Evolutionary conservation across 2,329 filamentous ascomycete species (phyloP).

Genomic region (Mycosphaerelloides madeirae): DNA sequence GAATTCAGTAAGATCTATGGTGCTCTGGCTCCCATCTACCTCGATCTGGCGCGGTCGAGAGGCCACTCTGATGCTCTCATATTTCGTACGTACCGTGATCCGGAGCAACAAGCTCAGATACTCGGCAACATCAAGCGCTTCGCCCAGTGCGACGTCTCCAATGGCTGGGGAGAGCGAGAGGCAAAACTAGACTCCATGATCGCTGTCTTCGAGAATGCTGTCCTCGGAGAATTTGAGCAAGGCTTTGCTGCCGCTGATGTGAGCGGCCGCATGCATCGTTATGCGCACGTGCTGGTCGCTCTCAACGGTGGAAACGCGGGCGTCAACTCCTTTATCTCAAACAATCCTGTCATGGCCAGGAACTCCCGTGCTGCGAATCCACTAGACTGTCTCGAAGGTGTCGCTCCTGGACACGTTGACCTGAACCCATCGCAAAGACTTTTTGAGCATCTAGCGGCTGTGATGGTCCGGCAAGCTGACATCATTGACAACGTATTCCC

Average conservation of each 20-base stretch:
- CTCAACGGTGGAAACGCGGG: conserved; percentile 76
- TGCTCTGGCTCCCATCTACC: conserved; percentile 83
- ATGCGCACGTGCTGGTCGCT: conserved; percentile 76
- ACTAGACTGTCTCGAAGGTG: conserved; percentile 73
- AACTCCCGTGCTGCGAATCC: conserved; percentile 67
- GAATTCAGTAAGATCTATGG: conserved; percentile 90
- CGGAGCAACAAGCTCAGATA: conserved; percentile 86
- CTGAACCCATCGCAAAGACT: conserved; percentile 77
- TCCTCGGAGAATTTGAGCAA: conserved; percentile 85
- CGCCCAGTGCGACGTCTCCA: conserved; percentile 71
- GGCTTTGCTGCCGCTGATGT: conserved; percentile 86
- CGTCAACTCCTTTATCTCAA: conserved; percentile 77
- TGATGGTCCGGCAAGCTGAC: conserved; percentile 75
- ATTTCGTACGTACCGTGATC: conserved; percentile 81
- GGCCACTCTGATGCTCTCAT: conserved; percentile 75
- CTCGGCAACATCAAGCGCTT: conserved; percentile 76
- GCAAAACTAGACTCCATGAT: conserved; percentile 70
- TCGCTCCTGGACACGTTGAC: conserved; percentile 61
- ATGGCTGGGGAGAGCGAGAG: conserved; percentile 67
- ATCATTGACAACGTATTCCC: conserved; percentile 82
- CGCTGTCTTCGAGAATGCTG: conserved; percentile 82
- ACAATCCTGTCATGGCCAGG: conserved; percentile 77
- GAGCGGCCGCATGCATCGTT: conserved; percentile 81
- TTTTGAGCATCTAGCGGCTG: conserved; percentile 67
- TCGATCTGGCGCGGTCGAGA: conserved; percentile 67